phyloP scores from a whole-genome alignment of 2,329 filamentous ascomycete genomes.

The Cladosporium velox region DNA sequence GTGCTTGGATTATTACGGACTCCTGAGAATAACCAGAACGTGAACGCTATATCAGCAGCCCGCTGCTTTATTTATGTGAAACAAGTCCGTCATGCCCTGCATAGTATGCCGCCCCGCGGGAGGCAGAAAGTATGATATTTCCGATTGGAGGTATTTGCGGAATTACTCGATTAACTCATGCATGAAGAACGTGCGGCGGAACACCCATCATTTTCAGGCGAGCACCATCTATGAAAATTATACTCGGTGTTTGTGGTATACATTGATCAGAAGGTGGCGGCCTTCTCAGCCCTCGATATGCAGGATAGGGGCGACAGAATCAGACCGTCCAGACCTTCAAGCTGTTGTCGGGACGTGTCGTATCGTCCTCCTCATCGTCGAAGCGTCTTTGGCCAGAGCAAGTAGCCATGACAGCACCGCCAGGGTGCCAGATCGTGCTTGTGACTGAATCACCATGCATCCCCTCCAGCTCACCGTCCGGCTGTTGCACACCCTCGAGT shows the following conservation, averaged over 20 bases:
- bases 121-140: neutral
- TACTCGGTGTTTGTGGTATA: neutral
- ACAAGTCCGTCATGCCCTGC: neutral
- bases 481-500: conserved; percentile 43
- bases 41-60: neutral
- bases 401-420: conserved; percentile 51
- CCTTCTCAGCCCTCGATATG: neutral
- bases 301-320: neutral
- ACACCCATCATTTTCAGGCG: neutral
- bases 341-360: conserved; percentile 4
- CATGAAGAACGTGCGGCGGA: neutral
- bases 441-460: conserved; percentile 50
- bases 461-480: conserved; percentile 45
- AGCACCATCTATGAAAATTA: neutral
- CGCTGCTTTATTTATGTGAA: neutral
- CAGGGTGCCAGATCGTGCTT: conserved; percentile 50
- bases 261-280: neutral
- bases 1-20: neutral
- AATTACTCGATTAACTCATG: neutral
- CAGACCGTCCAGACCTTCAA: conserved; percentile 17
- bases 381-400: conserved; percentile 47
- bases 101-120: neutral
- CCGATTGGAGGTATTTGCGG: neutral
- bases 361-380: neutral
- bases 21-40: neutral